Percentiles rank a stretch among this genome's conserved stretches.
These are phyloP conservation scores for Choiromyces venosus DNA, from an alignment of 495 filamentous ascomycete species.

Conservation along the genomic window DNA sequence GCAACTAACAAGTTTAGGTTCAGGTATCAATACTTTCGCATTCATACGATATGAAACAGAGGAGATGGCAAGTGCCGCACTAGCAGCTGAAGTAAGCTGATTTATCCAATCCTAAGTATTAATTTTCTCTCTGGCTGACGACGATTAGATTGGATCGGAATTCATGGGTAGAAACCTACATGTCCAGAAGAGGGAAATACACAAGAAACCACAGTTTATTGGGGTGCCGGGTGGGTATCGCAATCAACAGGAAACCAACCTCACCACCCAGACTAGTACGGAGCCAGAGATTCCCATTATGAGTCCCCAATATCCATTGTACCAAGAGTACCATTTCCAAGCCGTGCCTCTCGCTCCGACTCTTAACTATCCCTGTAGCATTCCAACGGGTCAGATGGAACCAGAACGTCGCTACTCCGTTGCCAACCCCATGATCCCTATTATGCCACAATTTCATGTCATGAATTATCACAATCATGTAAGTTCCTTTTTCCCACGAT, in stretches of 20 bases:
- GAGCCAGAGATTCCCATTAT: background rate
- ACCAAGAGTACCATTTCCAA: background rate
- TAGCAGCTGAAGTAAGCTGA: conserved; percentile 32
- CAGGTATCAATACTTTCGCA: conserved; percentile 36
- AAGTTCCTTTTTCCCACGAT: background rate
- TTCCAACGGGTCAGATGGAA: background rate
- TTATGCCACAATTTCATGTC: background rate
- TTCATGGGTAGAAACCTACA: conserved; percentile 39
- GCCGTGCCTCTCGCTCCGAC: background rate
- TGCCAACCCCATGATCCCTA: background rate
- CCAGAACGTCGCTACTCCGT: background rate
- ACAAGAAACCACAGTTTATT: conserved; percentile 17
- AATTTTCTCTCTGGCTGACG: background rate
- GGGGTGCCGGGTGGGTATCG: background rate
- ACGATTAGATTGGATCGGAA: conserved; percentile 25
- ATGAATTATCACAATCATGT: conserved; percentile 1
- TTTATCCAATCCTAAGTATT: background rate
- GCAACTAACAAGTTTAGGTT: conserved; percentile 12
- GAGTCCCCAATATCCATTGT: background rate
- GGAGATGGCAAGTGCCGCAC: conserved; percentile 30
- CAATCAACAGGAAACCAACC: background rate
- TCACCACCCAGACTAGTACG: background rate
- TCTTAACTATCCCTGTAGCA: background rate
- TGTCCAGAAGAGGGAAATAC: conserved; percentile 38
- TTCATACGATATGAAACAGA: conserved; percentile 38